Base-by-base conservation (phyloP, 108 stramenopile species). In the Skeletonema costatum region DNA sequence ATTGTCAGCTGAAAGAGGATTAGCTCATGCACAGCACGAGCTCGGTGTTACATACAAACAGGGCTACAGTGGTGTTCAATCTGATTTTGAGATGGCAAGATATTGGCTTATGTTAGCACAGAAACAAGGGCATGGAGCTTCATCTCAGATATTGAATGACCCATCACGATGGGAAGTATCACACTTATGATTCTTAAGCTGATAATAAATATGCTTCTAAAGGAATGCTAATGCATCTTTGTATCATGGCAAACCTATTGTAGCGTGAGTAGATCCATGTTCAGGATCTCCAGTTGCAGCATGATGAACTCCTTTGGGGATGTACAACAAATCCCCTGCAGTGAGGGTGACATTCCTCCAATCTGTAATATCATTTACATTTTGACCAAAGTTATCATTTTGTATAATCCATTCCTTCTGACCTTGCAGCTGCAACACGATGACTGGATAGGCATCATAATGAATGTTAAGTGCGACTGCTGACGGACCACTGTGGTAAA, bases 391-490 rank as follows among this genome's bases (percentile, higher is more conserved):
- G 21, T 21, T 39, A 35, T 73, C 50, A 35, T 65, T 48, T 56
- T 73, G 72, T 38, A 78, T 46, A 14, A 73, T 72, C 77, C 77
- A 78, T 16, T 73, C 62, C 48, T 78, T 78, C 48, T 48, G 30
- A 17, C 77, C 77, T 25, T 68, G 48, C 42, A 73, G 17, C 17
- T 78, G 77, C 36, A 73, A 64, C 8, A 78, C 77, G 44, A 78
- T 35, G 2, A 78, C 77, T 14, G 61, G 62, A 65, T 78, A 78
- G 6, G 71, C 63, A 66, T 78, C 77, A 30, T 73, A 73, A 50
- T 78, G 77, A 8, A 71, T 64, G 19, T 78, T 78, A n/a, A 78
- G 65, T 31, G 77, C 77, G n/a, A 78, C 77, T 38, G 77, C 77
- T 1, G 32, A 33, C 7, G 71, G 62, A 25, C 77, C 77, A 29